Evolutionary conservation across 345 rosid genomes (phyloP), one percentile per base, ranked within the genome.

Genomic region (Melastoma malabathricum): DNA sequence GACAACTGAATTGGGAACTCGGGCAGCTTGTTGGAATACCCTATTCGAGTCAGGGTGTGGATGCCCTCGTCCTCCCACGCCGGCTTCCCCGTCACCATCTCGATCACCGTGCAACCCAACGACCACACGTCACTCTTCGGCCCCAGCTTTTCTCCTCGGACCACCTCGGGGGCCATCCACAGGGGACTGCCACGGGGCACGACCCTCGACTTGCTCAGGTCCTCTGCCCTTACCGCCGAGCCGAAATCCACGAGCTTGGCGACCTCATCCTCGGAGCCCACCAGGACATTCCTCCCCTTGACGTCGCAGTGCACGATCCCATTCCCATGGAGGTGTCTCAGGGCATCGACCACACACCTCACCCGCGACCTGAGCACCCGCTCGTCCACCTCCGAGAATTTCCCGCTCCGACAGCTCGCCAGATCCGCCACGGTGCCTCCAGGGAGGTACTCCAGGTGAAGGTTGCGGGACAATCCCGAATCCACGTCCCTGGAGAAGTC

Each of bases 151-250:
- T 83, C 86, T 4, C 79, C 48, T 44, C 89, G 69, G 1, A 86
- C 48, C 55, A 83, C 95, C 74, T 86, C 95, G 59, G 95, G 95
- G 18, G 95, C 95, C 92, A 86, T 86, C 95, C 92, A 86, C 10
- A 86, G 71, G 12, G 95, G 95, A 43, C 92, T 86, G 60, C 95
- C 95, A 31, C 92, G 88, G 20, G 86, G 84, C 61, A 52, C 9
- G 39, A 55, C n/a, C 22, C 16, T 48, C 15, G 44, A 53, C 17
- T 8, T 10, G 12, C 12, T 45, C 1, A 46, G 59, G 2, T 20
- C 56, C 18, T 22, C 56, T 1, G 58, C 5, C 47, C 64, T 49
- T 1, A 65, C 15, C 38, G 95, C 82, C 2, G 89, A 76, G 14
- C 95, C 95, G 63, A 86, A 86, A 62, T 86, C 95, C 44, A 80